Evolutionary conservation across 2,329 filamentous ascomycete genomes (phyloP).

Genomic region (Colletotrichum sp.): DNA sequence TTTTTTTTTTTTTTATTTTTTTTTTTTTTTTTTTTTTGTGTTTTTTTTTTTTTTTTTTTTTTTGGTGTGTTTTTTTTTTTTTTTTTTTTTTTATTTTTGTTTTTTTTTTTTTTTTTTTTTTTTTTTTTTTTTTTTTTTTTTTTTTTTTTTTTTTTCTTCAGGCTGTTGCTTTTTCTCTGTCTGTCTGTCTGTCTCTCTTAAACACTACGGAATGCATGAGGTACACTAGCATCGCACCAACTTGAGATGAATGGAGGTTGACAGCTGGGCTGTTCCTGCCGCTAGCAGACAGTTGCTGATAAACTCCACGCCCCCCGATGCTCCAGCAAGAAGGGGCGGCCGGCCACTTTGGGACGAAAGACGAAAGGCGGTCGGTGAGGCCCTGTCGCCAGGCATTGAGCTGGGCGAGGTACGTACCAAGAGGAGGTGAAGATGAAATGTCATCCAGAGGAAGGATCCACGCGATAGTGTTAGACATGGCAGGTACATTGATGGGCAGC

Average conservation of each 20-base stretch:
- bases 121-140: too few species aligned
- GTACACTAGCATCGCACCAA: background rate
- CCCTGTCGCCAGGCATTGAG: background rate
- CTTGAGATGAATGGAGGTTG: background rate
- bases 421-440: background rate
- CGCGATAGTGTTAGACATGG: slow-evolving; percentile 19
- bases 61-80: too few species aligned
- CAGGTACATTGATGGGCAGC: slow-evolving; percentile 10
- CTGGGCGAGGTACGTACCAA: background rate
- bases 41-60: too few species aligned
- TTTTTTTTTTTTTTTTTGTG: too few species aligned
- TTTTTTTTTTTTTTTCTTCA: background rate
- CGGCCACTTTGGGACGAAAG: background rate
- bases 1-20: too few species aligned
- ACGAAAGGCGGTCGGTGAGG: slow-evolving; percentile 1
- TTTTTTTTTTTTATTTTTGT: too few species aligned
- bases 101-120: too few species aligned
- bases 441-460: background rate
- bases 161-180: background rate
- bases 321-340: background rate
- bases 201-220: background rate
- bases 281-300: background rate
- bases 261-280: background rate
- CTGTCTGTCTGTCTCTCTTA: background rate
- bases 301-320: background rate